Conservation (phyloP, 257 asterid genomes). For the Fraxinus pennsylvanica region DNA sequence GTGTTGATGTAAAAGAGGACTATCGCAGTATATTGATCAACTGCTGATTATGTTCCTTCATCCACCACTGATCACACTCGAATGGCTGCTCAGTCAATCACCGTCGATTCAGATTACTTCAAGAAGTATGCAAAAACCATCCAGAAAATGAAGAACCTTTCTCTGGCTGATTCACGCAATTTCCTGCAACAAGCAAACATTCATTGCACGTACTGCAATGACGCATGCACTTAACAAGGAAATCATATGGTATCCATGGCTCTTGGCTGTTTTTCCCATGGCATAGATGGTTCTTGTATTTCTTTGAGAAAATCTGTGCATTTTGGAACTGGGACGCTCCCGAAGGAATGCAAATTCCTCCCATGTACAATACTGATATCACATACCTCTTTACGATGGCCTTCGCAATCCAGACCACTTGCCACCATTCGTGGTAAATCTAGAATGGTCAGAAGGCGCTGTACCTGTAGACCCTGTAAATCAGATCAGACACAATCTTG, state of each 20-base stretch:
- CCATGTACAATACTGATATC: background rate
- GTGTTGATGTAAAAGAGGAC: background rate
- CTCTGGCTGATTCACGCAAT: slow-evolving; percentile 1
- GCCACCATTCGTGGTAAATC: slow-evolving; percentile 8
- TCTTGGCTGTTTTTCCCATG: too few relatives aligned
- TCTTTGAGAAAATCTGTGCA: background rate
- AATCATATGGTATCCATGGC: background rate
- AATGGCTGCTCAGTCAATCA: slow-evolving; percentile 11
- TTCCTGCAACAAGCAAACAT: slow-evolving; percentile 29
- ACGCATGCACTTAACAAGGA: slow-evolving; percentile 7
- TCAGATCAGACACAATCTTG: slow-evolving; percentile 14
- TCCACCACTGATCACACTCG: slow-evolving; percentile 5
- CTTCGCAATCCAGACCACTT: slow-evolving; percentile 20
- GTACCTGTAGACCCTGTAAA: background rate
- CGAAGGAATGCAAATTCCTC: slow-evolving; percentile 28
- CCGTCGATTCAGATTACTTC: background rate
- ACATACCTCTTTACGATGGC: background rate
- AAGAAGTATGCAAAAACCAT: slow-evolving; percentile 19
- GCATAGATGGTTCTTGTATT: too few relatives aligned
- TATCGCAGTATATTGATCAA: background rate
- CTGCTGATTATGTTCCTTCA: slow-evolving; percentile 20
- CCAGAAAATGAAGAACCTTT: slow-evolving; percentile 19
- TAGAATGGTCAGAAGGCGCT: background rate
- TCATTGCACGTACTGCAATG: slow-evolving; percentile 30
- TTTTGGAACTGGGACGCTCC: slow-evolving; percentile 31